Conservation (phyloP, 2,329 filamentous ascomycete genomes). For the Monilinia vaccinii-corymbosi region DNA sequence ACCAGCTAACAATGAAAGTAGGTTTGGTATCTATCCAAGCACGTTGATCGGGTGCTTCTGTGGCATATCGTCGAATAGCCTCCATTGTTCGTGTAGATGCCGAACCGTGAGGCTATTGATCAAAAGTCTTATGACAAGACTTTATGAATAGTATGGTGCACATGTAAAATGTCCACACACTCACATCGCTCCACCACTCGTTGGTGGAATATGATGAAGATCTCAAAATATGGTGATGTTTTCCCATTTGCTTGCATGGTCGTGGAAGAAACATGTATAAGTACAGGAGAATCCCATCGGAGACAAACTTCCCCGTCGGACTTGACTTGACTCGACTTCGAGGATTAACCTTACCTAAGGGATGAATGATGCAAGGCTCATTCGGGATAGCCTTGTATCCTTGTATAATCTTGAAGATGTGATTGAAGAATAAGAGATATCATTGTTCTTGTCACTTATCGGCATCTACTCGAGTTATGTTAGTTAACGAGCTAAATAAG, state of each 20-base stretch:
- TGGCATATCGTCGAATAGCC: conserved; percentile 18
- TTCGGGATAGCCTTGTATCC: not conserved
- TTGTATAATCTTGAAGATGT: not conserved
- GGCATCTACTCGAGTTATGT: no score
- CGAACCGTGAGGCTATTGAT: not conserved
- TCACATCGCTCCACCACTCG: not conserved
- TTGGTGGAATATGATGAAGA: not conserved
- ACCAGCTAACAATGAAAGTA: conserved; percentile 88
- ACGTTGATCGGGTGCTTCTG: conserved; percentile 19
- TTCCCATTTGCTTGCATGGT: not conserved
- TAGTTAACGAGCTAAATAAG: no score
- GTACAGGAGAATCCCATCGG: not conserved
- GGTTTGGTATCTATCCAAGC: conserved; percentile 55
- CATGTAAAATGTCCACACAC: not conserved
- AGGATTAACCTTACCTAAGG: not conserved
- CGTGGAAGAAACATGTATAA: not conserved
- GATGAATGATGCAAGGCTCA: not conserved
- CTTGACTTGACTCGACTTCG: conserved; percentile 1
- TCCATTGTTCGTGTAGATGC: conserved; percentile 16
- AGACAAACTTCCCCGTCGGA: not conserved
- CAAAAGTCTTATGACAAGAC: not conserved
- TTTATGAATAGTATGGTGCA: not conserved
- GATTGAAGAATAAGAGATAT: not conserved
- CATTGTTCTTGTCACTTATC: no score
- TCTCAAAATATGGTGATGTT: not conserved